Conservation (phyloP, 768 basidiomycete species). For the Flagelloscypha sp. region DNA sequence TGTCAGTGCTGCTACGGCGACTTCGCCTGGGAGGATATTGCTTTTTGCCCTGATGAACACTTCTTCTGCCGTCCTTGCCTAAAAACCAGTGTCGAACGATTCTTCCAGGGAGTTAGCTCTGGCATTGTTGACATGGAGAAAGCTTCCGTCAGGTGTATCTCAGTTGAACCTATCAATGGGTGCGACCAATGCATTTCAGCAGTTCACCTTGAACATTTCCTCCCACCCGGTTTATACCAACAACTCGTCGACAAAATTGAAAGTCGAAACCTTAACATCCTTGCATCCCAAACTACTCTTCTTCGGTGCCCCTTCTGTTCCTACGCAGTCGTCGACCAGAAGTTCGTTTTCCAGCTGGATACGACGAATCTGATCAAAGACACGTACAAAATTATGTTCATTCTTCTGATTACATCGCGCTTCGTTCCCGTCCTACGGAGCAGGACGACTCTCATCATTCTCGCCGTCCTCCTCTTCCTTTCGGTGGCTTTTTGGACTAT, state of each 20-base stretch:
- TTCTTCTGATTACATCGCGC: background rate
- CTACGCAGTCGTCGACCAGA: slow-evolving; percentile 5
- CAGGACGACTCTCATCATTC: too few relatives aligned
- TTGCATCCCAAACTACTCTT: background rate
- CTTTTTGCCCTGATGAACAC: slow-evolving; percentile 6
- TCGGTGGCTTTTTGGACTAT: too few relatives aligned
- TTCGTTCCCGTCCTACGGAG: too few relatives aligned
- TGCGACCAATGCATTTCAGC: background rate
- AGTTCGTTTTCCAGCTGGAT: slow-evolving; percentile 3
- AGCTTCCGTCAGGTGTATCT: background rate
- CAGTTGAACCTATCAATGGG: background rate
- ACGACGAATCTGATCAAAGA: background rate
- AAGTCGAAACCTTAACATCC: background rate
- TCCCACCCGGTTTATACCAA: background rate
- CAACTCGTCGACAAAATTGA: background rate
- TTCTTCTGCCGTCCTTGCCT: slow-evolving; percentile 8
- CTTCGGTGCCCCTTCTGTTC: slow-evolving; percentile 7
- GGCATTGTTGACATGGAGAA: background rate
- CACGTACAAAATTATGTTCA: background rate
- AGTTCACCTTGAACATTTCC: background rate
- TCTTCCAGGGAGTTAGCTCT: slow-evolving; percentile 2
- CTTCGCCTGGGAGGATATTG: slow-evolving; percentile 9
- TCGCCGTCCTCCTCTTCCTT: too few relatives aligned
- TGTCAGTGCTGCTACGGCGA: slow-evolving; percentile 12
- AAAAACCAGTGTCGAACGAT: slow-evolving; percentile 1